Conservation (phyloP, 2,329 filamentous ascomycete genomes). For the Aspergillus latus region DNA sequence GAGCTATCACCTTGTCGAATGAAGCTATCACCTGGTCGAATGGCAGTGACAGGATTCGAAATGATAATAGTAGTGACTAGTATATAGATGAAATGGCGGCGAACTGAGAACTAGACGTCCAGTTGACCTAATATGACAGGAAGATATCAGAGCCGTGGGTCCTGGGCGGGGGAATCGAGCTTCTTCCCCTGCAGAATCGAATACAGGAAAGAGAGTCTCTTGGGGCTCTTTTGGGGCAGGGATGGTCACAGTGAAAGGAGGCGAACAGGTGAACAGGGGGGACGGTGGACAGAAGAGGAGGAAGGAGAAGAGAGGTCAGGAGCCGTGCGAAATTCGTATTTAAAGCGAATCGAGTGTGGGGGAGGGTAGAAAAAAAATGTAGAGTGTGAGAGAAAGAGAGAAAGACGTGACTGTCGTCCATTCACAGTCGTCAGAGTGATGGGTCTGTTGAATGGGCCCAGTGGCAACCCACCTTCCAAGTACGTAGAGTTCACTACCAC, state of each 20-base stretch:
- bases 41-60: not conserved
- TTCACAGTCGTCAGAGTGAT: not conserved
- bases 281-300: not conserved
- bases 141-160: not conserved
- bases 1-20: not conserved
- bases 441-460: too few relatives aligned
- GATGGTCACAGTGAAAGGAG: not conserved
- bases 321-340: not conserved
- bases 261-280: not conserved
- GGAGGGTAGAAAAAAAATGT: not conserved
- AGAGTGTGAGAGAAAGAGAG: not conserved
- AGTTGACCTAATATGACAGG: slow-evolving; percentile 13
- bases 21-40: slow-evolving; percentile 13
- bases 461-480: not conserved
- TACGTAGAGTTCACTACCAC: not conserved
- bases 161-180: not conserved
- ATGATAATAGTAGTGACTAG: slow-evolving; percentile 15
- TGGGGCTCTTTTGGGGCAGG: not conserved
- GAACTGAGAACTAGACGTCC: slow-evolving; percentile 7
- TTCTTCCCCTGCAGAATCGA: not conserved
- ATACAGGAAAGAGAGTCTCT: not conserved
- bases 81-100: slow-evolving; percentile 11
- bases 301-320: not conserved
- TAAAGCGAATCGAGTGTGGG: not conserved
- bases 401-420: not conserved